Percentiles rank a stretch among this genome's conserved stretches.
Evolutionary conservation across 2,329 filamentous ascomycete genomes (phyloP).

Genomic region (Tolypocladium inflatum): DNA sequence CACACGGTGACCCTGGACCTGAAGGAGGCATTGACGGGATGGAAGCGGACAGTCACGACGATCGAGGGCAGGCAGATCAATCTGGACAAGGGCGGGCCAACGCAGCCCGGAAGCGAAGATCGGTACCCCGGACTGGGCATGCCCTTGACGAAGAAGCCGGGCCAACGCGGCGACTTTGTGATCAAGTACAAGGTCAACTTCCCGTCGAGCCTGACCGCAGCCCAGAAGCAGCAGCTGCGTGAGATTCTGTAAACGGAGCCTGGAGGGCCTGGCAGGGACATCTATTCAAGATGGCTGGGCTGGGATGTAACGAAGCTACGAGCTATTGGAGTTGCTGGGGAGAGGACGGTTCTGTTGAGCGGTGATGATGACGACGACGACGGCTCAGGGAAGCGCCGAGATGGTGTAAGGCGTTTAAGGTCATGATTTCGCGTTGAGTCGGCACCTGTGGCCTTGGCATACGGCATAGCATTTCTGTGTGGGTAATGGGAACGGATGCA

Average conservation of each 20-base stretch:
- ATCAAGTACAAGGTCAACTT: conserved; percentile 91
- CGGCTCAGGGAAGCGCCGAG: not conserved
- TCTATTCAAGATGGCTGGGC: not conserved
- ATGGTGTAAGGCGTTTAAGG: conserved; percentile 9
- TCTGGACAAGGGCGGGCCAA: conserved; percentile 74
- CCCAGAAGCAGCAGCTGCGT: conserved; percentile 73
- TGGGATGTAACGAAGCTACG: not conserved
- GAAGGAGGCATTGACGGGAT: conserved; percentile 91
- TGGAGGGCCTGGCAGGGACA: not conserved
- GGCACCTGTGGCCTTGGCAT: conserved; percentile 1
- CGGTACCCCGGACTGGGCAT: conserved; percentile 81
- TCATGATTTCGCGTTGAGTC: not conserved
- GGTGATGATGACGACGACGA: conserved; percentile 1
- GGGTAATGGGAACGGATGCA: conserved; percentile 1
- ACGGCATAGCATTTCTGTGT: not conserved
- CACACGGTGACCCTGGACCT: conserved; percentile 72
- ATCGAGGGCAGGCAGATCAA: conserved; percentile 84
- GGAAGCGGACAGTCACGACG: conserved; percentile 82
- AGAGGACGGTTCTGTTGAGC: not conserved
- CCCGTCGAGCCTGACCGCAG: conserved; percentile 63
- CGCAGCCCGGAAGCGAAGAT: conserved; percentile 73
- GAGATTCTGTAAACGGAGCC: conserved; percentile 54
- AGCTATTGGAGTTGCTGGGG: not conserved
- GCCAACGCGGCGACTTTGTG: conserved; percentile 76
- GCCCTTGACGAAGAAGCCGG: conserved; percentile 86